Base-by-base conservation (phyloP, 148 eudicot species). In the Amaranthus palmeri region DNA sequence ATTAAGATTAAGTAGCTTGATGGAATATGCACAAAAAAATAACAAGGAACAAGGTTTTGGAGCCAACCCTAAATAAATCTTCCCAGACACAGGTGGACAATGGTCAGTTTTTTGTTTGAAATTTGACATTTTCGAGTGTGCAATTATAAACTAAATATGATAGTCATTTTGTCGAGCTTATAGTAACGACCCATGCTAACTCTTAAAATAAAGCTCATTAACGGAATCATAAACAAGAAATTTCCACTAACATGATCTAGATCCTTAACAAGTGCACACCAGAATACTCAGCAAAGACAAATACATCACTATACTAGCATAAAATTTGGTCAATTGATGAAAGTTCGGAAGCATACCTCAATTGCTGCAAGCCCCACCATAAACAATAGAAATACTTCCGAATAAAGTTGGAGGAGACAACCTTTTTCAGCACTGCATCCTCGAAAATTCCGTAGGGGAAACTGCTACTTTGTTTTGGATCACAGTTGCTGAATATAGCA, bases 301-400 rank as follows among this genome's bases (percentile, higher is more conserved):
- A 52, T 6, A 42, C 10, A 15, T 10, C 17, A 17, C 7, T 25
- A 25, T 7, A 42, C 12, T 40, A 52, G 14, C 42, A 58, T 43
- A 67, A 51, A 66, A 11, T 41, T 6, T 15, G 51, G 10, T 51
- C n/a, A 10, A 68, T 36, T 66, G 42, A 67, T 46, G 55, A 58
- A 41, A 69, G 52, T 54, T 44, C 6, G 65, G 58, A 78, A 71
- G 51, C 25, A 69, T 83, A 88, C 99, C 97, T 95, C 70, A 95
- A 72, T 72, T 92, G 86, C 77, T 92, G 99, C 62, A 95, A 81
- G 46, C 99, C 99, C 99, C 97, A 95, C 97, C 99, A 92, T 63
- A 95, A 79, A 77, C 99, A 95, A 75, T 89, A 95, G 77, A 92
- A 89, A 81, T 95, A 95, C 84, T 92, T 95, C 49, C 79, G 80